These are phyloP conservation scores for Astragalus glycyphyllos DNA, from an alignment of 306 rosid genomes.

Conservation along the genomic window DNA sequence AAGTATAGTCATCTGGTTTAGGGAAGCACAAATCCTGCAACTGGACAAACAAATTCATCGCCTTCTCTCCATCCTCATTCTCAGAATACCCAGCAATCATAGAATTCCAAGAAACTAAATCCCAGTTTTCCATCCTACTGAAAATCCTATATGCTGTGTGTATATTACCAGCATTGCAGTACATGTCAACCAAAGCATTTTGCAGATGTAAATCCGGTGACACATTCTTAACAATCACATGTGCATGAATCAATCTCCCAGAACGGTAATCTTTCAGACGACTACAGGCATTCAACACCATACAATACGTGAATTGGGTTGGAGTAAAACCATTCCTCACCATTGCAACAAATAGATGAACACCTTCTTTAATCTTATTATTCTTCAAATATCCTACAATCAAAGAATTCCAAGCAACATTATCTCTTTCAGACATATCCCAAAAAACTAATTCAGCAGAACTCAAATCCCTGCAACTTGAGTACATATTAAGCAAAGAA, in stretches of 20 bases:
- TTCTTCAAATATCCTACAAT: constrained; percentile 69
- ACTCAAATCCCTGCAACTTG: constrained; percentile 60
- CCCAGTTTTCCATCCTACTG: constrained; percentile 52
- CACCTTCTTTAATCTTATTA: constrained; percentile 49
- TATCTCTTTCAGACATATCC: constrained; percentile 62
- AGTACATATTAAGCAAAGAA: constrained; percentile 78
- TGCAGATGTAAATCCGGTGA: constrained; percentile 63
- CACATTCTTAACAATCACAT: constrained; percentile 56
- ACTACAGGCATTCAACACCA: constrained; percentile 70
- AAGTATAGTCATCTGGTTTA: constrained; percentile 77
- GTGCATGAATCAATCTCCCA: constrained; percentile 70
- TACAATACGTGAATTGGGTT: constrained; percentile 67
- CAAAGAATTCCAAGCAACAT: constrained; percentile 79
- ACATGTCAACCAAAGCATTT: constrained; percentile 83
- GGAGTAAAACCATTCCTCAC: constrained; percentile 59
- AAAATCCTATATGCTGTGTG: constrained; percentile 58
- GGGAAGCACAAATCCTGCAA: constrained; percentile 47
- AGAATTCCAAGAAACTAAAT: constrained; percentile 88
- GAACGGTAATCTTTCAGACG: constrained; percentile 47
- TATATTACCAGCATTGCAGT: constrained; percentile 67
- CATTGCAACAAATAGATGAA: constrained; percentile 56
- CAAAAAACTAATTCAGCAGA: constrained; percentile 64
- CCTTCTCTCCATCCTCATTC: constrained; percentile 63
- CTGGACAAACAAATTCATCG: constrained; percentile 63
- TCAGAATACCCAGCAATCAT: constrained; percentile 77